These are phyloP conservation scores for Pseudozyma pruni DNA, from an alignment of 1,284 basidiomycete species.

Conservation along the genomic window DNA sequence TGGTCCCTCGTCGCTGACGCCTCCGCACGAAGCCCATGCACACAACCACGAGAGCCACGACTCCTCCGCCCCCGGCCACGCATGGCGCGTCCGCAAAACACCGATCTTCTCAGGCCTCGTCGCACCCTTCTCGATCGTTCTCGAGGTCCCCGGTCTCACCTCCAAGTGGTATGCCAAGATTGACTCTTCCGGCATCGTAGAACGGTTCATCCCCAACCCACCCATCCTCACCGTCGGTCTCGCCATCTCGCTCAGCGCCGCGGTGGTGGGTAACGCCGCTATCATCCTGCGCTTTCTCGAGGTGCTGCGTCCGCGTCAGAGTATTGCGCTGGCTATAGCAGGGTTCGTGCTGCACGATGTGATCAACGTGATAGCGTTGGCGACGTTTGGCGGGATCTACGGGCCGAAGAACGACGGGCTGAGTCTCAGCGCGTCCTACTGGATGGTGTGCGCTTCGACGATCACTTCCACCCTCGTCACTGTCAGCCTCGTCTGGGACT, in stretches of 20 bases:
- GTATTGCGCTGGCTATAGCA: conserved; percentile 76
- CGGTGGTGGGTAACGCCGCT: conserved; percentile 77
- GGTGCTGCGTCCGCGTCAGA: conserved; percentile 62
- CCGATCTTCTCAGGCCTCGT: conserved; percentile 73
- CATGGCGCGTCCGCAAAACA: conserved; percentile 46
- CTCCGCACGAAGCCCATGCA: no score
- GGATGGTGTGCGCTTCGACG: conserved; percentile 83
- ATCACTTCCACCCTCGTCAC: conserved; percentile 77
- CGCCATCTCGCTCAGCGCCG: conserved; percentile 77
- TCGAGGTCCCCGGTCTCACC: conserved; percentile 71
- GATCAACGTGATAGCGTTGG: conserved; percentile 77
- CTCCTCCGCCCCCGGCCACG: not conserved
- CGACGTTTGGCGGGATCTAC: conserved; percentile 76
- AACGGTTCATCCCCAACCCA: conserved; percentile 52
- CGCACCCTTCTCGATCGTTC: conserved; percentile 80
- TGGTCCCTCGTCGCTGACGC: not conserved
- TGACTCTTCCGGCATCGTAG: conserved; percentile 10
- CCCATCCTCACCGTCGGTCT: conserved; percentile 75
- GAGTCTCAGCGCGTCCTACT: conserved; percentile 72
- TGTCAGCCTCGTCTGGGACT: conserved; percentile 76
- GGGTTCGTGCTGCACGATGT: conserved; percentile 75
- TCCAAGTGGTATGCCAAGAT: conserved; percentile 58
- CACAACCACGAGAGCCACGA: no score
- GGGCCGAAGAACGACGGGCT: conserved; percentile 73
- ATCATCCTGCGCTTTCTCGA: conserved; percentile 79